Base-by-base conservation (phyloP, 2,329 filamentous ascomycete genomes). In the Cladosporium velox region DNA sequence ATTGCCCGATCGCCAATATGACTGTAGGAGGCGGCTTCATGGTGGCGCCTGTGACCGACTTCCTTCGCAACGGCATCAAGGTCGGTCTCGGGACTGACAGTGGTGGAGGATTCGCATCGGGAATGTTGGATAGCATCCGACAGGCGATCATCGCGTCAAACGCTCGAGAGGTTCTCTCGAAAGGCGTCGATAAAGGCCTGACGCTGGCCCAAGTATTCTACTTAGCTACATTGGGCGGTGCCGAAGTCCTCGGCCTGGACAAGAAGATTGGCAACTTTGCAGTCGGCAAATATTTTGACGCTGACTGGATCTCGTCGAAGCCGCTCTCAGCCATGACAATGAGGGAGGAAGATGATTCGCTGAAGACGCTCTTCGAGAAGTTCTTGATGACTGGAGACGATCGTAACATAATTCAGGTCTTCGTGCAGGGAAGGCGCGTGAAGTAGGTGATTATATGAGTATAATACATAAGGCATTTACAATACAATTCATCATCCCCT, bases 31-130 rank as follows among this genome's bases (percentile, higher is more conserved):
- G 83, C 84, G 0, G 87, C 86, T 0, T 68, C 15, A 63, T 63
- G 60, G 60, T 41, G 4, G 69, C 68, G 14, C 86, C 84, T 0
- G 78, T 90, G 7, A 81, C 86, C 1, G 82, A 86, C 28, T 88
- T 88, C 63, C 77, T 90, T 5, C 74, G 79, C 0, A 77, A 80
- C 1, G 86, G 83, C 0, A 85, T 90, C 72, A 88, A 89, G 67
- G 86, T 90, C n/a, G 88, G 88, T 0, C 76, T 90, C 0, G 88
- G 88, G 0, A 90, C 88, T 0, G 88, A 90, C 68, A 86, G 83
- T 52, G 87, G 87, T 2, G 88, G 87, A 34, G 87, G 88, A 0
- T 89, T 85, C 75, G 86, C 86, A 4, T 82, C 81, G 5, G 85
- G 82, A 11, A 88, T 90, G 72, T 78, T 88, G 1, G 83, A 86